A percentile compares a stretch with the other conserved stretches of the same genome.
These are phyloP conservation scores for Daedalea quercina DNA, from an alignment of 768 basidiomycete species.

Conservation along the genomic window DNA sequence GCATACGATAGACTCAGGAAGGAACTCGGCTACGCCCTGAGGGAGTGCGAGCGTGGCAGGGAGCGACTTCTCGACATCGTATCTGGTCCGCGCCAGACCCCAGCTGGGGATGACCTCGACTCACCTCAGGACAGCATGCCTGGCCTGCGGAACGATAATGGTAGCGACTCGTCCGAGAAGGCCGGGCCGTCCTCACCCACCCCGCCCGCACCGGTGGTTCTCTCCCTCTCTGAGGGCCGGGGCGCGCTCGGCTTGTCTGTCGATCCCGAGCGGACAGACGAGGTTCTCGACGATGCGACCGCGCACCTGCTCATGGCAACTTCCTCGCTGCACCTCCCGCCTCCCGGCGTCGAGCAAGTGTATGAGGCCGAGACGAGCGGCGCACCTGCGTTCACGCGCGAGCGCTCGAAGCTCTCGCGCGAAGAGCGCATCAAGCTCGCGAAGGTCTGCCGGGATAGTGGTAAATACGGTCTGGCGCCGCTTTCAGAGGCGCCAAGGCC, in stretches of 20 bases:
- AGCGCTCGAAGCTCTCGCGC: slow-evolving; percentile 59
- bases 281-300: slow-evolving; percentile 45
- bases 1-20: slow-evolving; percentile 72
- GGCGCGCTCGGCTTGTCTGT: slow-evolving; percentile 18
- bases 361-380: slow-evolving; percentile 60
- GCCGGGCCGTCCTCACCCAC: slow-evolving; percentile 30
- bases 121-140: slow-evolving; percentile 50
- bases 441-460: slow-evolving; percentile 48
- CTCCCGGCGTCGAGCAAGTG: slow-evolving; percentile 74
- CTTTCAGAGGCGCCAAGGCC: slow-evolving; percentile 15
- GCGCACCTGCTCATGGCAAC: slow-evolving; percentile 46
- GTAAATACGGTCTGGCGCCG: slow-evolving; percentile 18
- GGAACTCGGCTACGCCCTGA: slow-evolving; percentile 69
- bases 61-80: slow-evolving; percentile 55
- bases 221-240: background rate
- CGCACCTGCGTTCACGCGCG: slow-evolving; percentile 36
- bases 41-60: slow-evolving; percentile 79
- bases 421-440: slow-evolving; percentile 67
- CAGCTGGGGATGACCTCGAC: slow-evolving; percentile 35
- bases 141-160: slow-evolving; percentile 40
- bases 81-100: slow-evolving; percentile 29
- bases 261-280: slow-evolving; percentile 10
- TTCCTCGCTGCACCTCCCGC: slow-evolving; percentile 49
- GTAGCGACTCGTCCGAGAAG: slow-evolving; percentile 48
- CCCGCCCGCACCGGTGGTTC: slow-evolving; percentile 15